Evolutionary conservation across 345 rosid species (phyloP).

Genomic region (Luvunga scandens): DNA sequence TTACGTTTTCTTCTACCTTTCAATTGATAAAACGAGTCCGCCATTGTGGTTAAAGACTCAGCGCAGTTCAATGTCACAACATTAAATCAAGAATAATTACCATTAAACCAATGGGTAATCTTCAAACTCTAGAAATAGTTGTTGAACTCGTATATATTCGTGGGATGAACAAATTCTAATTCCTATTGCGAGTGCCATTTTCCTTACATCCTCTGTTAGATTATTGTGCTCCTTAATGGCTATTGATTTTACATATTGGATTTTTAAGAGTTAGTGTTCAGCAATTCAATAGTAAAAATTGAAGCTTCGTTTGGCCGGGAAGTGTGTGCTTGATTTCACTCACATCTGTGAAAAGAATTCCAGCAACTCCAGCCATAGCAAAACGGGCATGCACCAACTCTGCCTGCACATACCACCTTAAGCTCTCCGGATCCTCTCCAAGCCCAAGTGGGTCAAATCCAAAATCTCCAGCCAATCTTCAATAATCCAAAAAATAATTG

Average conservation of each 20-base stretch:
- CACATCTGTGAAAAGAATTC: slow-evolving; percentile 90
- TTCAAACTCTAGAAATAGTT: neutral
- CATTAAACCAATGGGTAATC: neutral
- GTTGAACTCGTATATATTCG: neutral
- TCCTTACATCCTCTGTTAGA: neutral
- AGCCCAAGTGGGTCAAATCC: slow-evolving; percentile 95
- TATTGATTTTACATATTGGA: neutral
- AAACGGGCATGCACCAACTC: slow-evolving; percentile 91
- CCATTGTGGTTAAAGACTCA: neutral
- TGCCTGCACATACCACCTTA: slow-evolving; percentile 97
- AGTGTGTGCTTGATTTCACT: slow-evolving; percentile 12
- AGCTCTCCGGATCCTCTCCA: slow-evolving; percentile 86
- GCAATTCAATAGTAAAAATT: neutral
- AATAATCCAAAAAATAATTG: neutral
- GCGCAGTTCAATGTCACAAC: neutral
- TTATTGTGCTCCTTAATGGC: neutral
- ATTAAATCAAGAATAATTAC: neutral
- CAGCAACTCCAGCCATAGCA: slow-evolving; percentile 92
- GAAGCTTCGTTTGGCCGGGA: neutral
- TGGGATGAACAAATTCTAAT: neutral
- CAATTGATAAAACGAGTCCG: neutral
- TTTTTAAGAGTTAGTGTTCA: neutral
- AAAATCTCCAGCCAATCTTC: slow-evolving; percentile 78
- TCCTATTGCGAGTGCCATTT: neutral
- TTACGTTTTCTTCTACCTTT: neutral